These are phyloP conservation scores for Melocanna baccifera DNA, from an alignment of 176 grass and related monocot genomes.

Conservation along the genomic window DNA sequence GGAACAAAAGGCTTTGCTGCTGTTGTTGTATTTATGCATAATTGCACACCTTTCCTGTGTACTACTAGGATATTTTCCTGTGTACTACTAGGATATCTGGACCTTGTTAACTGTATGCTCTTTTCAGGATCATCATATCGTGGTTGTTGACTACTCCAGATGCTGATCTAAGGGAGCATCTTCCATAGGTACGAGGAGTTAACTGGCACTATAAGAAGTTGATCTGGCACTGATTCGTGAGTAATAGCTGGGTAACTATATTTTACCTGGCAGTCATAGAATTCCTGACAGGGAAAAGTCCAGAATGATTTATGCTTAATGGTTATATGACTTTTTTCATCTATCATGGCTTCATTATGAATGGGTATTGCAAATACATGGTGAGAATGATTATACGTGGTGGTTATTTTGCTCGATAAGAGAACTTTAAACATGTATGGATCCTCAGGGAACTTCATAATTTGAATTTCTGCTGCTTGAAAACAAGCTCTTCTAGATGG, in stretches of 20 bases:
- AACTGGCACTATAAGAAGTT: conserved; percentile 33
- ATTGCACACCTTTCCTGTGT: neutral
- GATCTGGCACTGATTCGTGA: conserved; percentile 23
- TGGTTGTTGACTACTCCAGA: conserved; percentile 21
- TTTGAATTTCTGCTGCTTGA: neutral
- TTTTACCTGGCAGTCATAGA: conserved; percentile 19
- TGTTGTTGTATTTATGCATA: too few relatives aligned
- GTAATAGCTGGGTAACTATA: conserved; percentile 29
- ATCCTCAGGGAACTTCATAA: neutral
- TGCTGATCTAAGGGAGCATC: conserved; percentile 20
- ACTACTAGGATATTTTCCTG: neutral
- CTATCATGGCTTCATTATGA: neutral
- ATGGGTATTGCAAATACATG: conserved; percentile 21
- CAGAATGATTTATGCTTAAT: conserved; percentile 24
- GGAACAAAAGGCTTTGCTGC: too few relatives aligned
- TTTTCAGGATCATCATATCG: conserved; percentile 27
- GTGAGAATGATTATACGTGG: conserved; percentile 12
- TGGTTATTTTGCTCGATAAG: neutral
- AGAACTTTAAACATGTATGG: conserved; percentile 18
- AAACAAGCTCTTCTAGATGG: neutral
- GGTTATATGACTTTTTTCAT: conserved; percentile 11
- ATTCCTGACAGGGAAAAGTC: neutral
- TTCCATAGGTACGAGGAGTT: conserved; percentile 39
- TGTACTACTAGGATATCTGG: neutral
- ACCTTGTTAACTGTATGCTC: conserved; percentile 5